Evolutionary conservation across 2,329 filamentous ascomycete genomes (phyloP).

Genomic region (Botryotinia narcissicola): DNA sequence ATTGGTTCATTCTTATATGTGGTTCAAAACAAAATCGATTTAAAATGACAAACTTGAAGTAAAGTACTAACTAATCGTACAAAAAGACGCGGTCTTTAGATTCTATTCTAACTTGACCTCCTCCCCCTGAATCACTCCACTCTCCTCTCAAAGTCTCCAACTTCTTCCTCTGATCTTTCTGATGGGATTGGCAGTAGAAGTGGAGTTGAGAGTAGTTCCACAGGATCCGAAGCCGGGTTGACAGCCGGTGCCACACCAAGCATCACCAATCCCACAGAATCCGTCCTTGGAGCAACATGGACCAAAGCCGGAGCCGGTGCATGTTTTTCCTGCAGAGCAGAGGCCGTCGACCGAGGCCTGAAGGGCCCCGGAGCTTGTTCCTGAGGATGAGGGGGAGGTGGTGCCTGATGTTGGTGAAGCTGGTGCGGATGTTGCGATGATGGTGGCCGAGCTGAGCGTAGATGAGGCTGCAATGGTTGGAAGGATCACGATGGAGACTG

Average conservation of each 20-base stretch:
- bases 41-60: neutral
- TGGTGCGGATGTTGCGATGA: neutral
- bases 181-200: neutral
- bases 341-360: conserved; percentile 19
- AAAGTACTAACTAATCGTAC: neutral
- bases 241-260: conserved; percentile 27
- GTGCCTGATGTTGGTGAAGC: neutral
- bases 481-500: conserved; percentile 9
- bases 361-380: conserved; percentile 11
- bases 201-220: conserved; percentile 19
- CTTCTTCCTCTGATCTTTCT: conserved; percentile 11
- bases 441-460: neutral
- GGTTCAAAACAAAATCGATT: neutral
- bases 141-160: neutral
- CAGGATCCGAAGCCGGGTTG: conserved; percentile 25
- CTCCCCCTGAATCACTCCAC: neutral
- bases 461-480: conserved; percentile 8
- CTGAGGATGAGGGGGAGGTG: conserved; percentile 12
- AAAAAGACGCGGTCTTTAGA: neutral
- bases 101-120: neutral
- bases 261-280: conserved; percentile 23
- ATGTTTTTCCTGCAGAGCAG: conserved; percentile 25
- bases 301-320: conserved; percentile 22
- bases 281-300: conserved; percentile 26
- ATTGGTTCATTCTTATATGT: neutral